Conservation (phyloP, 768 basidiomycete species). For the Serendipita sp. region DNA sequence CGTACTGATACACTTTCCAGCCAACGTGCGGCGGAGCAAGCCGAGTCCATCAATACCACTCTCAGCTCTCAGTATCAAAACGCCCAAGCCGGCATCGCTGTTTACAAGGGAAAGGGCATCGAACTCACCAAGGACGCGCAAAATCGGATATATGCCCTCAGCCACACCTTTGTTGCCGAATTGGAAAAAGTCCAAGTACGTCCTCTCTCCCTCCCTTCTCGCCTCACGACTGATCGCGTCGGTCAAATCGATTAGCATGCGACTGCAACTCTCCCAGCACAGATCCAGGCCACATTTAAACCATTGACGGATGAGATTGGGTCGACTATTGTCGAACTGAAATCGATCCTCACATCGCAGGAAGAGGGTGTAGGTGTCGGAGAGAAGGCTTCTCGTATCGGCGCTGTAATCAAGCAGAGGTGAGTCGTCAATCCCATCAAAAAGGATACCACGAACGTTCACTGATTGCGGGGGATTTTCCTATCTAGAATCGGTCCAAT, state of each 20-base stretch:
- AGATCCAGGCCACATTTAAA: slow-evolving; percentile 45
- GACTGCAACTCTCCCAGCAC: slow-evolving; percentile 33
- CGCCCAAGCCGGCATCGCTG: slow-evolving; percentile 13
- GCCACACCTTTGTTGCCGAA: slow-evolving; percentile 50
- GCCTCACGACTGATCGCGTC: background rate
- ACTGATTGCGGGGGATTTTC: background rate
- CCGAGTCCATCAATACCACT: slow-evolving; percentile 42
- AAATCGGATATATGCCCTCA: slow-evolving; percentile 40
- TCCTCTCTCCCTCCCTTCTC: background rate
- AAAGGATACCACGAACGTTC: too few relatives aligned
- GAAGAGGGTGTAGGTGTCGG: slow-evolving; percentile 38
- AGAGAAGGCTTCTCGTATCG: slow-evolving; percentile 34
- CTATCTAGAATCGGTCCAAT: slow-evolving; percentile 4
- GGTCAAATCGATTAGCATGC: slow-evolving; percentile 34
- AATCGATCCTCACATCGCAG: slow-evolving; percentile 25
- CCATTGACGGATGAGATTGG: slow-evolving; percentile 41
- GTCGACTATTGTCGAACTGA: slow-evolving; percentile 31
- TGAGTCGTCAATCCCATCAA: background rate
- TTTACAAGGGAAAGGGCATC: slow-evolving; percentile 14
- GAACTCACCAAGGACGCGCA: slow-evolving; percentile 26
- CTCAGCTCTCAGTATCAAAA: slow-evolving; percentile 37
- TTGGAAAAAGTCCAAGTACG: slow-evolving; percentile 41
- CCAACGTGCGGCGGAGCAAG: slow-evolving; percentile 54
- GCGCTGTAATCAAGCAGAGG: slow-evolving; percentile 3
- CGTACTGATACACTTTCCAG: slow-evolving; percentile 21